A percentile compares a stretch with the other conserved stretches of the same genome.
Conservation (phyloP, 2,329 filamentous ascomycete genomes). For the Aureobasidium vineae region DNA sequence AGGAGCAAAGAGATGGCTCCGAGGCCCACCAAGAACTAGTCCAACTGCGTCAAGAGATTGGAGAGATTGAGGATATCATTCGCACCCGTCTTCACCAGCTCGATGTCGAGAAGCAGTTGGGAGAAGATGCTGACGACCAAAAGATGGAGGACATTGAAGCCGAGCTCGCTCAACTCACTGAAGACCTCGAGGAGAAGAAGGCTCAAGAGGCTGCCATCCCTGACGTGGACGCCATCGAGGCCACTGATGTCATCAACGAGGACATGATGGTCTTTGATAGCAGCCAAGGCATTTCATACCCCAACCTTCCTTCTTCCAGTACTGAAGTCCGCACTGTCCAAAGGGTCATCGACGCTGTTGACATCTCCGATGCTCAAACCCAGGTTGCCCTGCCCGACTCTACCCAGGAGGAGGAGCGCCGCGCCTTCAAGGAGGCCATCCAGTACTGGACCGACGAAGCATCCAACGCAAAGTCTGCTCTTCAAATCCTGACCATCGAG, state of each 20-base stretch:
- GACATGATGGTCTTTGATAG: conserved; percentile 38
- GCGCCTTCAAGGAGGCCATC: conserved; percentile 43
- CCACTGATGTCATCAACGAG: conserved; percentile 32
- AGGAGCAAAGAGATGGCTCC: conserved; percentile 31
- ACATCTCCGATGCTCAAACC: conserved; percentile 24
- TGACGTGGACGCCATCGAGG: conserved; percentile 29
- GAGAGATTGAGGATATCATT: conserved; percentile 37
- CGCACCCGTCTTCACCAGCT: conserved; percentile 40
- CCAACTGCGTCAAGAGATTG: conserved; percentile 41
- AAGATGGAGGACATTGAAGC: conserved; percentile 35
- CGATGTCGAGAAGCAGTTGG: conserved; percentile 41
- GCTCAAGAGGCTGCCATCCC: conserved; percentile 20
- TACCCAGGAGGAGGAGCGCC: conserved; percentile 35
- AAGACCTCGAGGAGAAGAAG: conserved; percentile 33
- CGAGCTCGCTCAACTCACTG: conserved; percentile 35
- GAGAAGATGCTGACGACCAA: conserved; percentile 41
- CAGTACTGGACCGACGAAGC: conserved; percentile 41
- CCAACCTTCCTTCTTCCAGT: conserved; percentile 30
- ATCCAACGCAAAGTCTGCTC: conserved; percentile 42
- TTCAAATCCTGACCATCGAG: conserved; percentile 47
- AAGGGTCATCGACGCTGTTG: conserved; percentile 6
- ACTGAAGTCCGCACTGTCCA: conserved; percentile 17
- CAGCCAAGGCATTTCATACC: conserved; percentile 33
- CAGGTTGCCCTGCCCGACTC: conserved; percentile 29
- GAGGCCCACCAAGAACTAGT: conserved; percentile 41